Percentiles rank a stretch among this genome's conserved stretches.
Evolutionary conservation across 352 stramenopile species (phyloP).

Genomic region (Globisporangium echinulatum): DNA sequence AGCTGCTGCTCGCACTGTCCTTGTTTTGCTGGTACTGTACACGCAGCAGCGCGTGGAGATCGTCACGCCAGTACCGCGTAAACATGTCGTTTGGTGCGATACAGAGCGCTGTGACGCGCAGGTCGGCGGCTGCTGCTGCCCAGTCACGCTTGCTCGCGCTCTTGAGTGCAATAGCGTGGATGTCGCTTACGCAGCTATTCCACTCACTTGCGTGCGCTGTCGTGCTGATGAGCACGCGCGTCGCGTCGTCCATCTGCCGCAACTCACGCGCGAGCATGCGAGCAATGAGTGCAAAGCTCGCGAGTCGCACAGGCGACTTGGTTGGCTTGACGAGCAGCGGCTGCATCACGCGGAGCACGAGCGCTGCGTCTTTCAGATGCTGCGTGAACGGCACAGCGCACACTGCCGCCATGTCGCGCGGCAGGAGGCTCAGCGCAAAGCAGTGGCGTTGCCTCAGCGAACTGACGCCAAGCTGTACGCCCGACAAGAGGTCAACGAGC

Average conservation of each 20-base stretch:
- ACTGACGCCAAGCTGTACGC: constrained; percentile 31
- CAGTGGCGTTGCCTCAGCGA: neutral
- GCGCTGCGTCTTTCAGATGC: constrained; percentile 27
- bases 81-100: constrained; percentile 61
- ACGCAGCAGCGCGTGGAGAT: constrained; percentile 41
- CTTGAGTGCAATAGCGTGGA: constrained; percentile 48
- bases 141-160: constrained; percentile 35
- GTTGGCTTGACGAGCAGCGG: constrained; percentile 46
- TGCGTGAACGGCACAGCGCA: constrained; percentile 11
- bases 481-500: constrained; percentile 30
- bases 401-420: too few relatives aligned
- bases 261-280: constrained; percentile 41
- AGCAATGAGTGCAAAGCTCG: constrained; percentile 30
- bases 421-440: constrained; percentile 7
- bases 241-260: constrained; percentile 12
- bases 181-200: constrained; percentile 50
- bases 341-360: constrained; percentile 39
- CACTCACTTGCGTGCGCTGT: constrained; percentile 40
- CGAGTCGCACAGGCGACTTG: constrained; percentile 34
- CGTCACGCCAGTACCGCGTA: constrained; percentile 63
- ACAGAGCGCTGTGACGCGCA: constrained; percentile 42
- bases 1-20: constrained; percentile 20
- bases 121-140: constrained; percentile 30
- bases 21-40: constrained; percentile 71
- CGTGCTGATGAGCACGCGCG: constrained; percentile 17